Base-by-base conservation (phyloP, 202 grass and related monocot species). In the Eragrostis tef region DNA sequence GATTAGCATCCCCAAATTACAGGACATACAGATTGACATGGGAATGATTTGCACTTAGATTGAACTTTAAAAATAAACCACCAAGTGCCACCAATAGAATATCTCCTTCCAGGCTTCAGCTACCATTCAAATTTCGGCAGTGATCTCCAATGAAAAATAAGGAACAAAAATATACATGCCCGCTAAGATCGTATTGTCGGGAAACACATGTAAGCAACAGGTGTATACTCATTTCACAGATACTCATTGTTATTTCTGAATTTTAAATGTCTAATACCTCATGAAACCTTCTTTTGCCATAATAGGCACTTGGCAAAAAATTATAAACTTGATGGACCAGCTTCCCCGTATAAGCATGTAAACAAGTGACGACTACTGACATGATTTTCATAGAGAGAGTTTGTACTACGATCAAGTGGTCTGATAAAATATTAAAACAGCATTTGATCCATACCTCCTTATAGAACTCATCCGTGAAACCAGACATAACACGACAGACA, bases 401-500 rank as follows among this genome's bases (percentile, higher is more conserved):
- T 16, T 57, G 27, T 78, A 83, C 44, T 29, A 78, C 15, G 67
- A 70, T 53, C 59, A 82, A 62, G 14, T 6, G 13, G n/a, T 43
- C 11, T 57, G 9, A 21, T 22, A 3, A 73, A 82, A 70, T 46
- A 24, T 44, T 26, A 3, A 49, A 64, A 48, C 19, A 67, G 21
- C 0, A 86, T 72, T 64, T n/a, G 46, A 50, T 31, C 51, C 54
- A 41, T 87, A 93, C 90, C 92, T 95, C 88, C 87, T 91, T 91
- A 82, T 95, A 98, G 70, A 98, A 95, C 49, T 83, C 84, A 87
- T 95, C 90, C 53, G 89, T 93, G 85, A 98, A 95, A 82, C 92
- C 92, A 80, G 90, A 95, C 93, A 98, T 98, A 50, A 95, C 96
- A 85, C 89, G 96, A 25, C 96, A 95, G n/a, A 95, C 88, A 73